Evolutionary conservation across 2,329 filamentous ascomycete genomes (phyloP), one percentile per base, ranked within the genome.

Genomic region (Colletotrichum sp.): DNA sequence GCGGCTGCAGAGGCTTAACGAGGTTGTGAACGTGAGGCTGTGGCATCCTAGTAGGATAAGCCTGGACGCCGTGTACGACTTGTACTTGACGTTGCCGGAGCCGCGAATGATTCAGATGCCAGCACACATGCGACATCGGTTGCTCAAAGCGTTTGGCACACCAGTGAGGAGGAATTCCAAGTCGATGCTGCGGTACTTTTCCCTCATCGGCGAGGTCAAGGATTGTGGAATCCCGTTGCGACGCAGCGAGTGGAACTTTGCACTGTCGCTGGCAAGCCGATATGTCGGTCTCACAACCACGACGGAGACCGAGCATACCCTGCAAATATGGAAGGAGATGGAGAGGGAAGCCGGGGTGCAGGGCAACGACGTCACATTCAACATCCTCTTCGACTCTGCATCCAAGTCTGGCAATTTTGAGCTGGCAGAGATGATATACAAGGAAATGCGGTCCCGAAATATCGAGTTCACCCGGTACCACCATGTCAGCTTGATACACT

Each of bases 271-370:
- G 79, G 93, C 94, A 12, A 93, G 93, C 47, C 92, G 93, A 70
- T 95, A 94, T 77, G 91, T 93, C 76, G 86, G 89, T 11, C 86
- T 80, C 13, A 86, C 92, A 51, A 87, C 90, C 59, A 86, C 89
- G 58, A 79, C 88, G 54, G 89, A 95, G 81, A 83, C 94, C 57
- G 86, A 94, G 82, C 89, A 91, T 7, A 92, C 94, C 0, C 86
- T 99, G 59, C 89, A 91, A 62, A 83, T 97, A 29, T 99, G 96
- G 96, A 92, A 90, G 76, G 92, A 97, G 78, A 98, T 98, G 95
- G 97, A 99, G 82, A 88, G 90, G 61, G 85, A 91, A 6, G 92
- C 92, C 3, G 89, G 90, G 2, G 82, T 95, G 16, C 84, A 85
- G 77, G 92, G 90, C 43, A 94, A 93, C 77, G 88, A 91, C 63